Evolutionary conservation across 805 yeast species (phyloP).

Genomic region (Lipomyces yamanashiensis): DNA sequence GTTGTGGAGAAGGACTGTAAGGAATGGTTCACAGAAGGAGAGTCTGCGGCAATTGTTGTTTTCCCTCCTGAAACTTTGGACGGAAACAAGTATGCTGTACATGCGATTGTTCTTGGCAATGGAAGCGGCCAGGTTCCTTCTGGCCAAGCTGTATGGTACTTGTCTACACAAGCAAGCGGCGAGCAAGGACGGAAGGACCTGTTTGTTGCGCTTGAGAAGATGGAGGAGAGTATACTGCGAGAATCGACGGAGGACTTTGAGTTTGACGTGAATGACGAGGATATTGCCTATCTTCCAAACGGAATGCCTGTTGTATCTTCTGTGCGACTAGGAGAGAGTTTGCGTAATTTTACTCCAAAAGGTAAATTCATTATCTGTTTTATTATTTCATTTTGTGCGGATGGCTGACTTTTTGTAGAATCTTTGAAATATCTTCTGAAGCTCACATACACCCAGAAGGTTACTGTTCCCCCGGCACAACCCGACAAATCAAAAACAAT

Average conservation of each 20-base stretch:
- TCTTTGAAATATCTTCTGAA: constrained; percentile 33
- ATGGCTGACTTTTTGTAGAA: constrained; percentile 9
- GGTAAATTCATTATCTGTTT: constrained; percentile 48
- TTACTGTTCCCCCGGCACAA: constrained; percentile 28
- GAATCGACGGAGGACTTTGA: constrained; percentile 70
- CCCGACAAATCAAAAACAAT: constrained; percentile 43
- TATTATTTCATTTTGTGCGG: background rate
- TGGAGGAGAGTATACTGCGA: constrained; percentile 79
- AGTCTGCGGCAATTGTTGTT: constrained; percentile 83
- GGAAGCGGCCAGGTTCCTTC: constrained; percentile 84
- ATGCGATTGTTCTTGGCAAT: constrained; percentile 83
- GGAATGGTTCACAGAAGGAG: constrained; percentile 90
- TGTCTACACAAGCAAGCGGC: constrained; percentile 72
- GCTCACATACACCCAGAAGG: constrained; percentile 30
- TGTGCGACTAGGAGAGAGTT: constrained; percentile 81
- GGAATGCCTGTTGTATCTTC: constrained; percentile 78
- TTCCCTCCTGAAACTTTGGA: constrained; percentile 86
- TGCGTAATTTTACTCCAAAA: constrained; percentile 82
- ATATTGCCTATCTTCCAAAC: constrained; percentile 56
- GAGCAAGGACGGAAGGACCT: constrained; percentile 74
- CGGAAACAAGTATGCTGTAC: constrained; percentile 74
- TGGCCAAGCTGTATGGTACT: constrained; percentile 91
- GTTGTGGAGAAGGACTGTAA: constrained; percentile 84
- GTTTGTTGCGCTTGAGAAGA: constrained; percentile 75
- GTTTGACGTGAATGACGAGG: constrained; percentile 60